These are phyloP conservation scores for Lactarius indigo DNA, from an alignment of 768 basidiomycete genomes.

Conservation along the genomic window DNA sequence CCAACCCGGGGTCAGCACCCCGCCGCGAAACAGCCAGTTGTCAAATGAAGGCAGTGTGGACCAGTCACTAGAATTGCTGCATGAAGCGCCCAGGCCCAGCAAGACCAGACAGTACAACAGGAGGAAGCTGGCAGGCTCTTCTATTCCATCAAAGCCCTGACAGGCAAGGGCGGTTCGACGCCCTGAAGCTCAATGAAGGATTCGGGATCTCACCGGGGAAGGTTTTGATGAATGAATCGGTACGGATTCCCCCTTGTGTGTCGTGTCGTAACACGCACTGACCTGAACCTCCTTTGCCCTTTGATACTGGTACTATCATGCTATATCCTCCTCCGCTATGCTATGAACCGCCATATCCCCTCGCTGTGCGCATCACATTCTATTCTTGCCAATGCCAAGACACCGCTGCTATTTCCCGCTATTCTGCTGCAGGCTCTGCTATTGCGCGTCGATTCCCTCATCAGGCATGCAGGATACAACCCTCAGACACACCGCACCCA, in stretches of 20 bases:
- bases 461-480: background rate
- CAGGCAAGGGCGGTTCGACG: background rate
- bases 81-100: background rate
- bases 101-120: background rate
- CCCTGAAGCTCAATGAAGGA: background rate
- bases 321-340: too few species aligned
- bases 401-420: background rate
- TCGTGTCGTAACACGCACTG: background rate
- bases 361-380: background rate
- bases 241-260: background rate
- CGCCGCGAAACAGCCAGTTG: background rate
- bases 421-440: too few species aligned
- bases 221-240: background rate
- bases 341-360: too few species aligned
- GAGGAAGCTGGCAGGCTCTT: background rate
- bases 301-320: too few species aligned
- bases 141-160: background rate
- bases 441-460: background rate
- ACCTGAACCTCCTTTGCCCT: background rate
- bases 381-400: background rate
- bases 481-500: background rate
- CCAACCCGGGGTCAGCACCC: background rate
- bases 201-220: background rate
- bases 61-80: background rate
- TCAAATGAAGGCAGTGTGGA: background rate